Evolutionary conservation across 148 eudicot genomes (phyloP), one percentile per base, ranked within the genome.

Genomic region (Talinum fruticosum): DNA sequence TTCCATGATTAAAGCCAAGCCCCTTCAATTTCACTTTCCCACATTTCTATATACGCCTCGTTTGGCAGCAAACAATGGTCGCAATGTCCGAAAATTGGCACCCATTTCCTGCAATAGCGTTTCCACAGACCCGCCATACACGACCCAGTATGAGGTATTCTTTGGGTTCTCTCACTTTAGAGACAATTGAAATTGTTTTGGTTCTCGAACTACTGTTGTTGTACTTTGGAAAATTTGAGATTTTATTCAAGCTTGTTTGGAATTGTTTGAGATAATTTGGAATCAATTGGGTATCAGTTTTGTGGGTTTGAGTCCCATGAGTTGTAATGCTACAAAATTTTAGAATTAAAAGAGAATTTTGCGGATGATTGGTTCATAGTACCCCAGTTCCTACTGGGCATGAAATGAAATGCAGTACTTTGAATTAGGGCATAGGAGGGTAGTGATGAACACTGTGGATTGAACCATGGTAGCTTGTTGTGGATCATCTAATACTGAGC

Each of bases 61-160:
- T 71, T 73, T 79, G 66, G 53, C 75, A 6, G 16, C 85, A 2
- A 59, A 29, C 78, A 73, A 59, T 78, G 71, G 76, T 37, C n/a
- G 74, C 51, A 35, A 12, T 19, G 34, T 44, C 69, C 38, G 37
- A 47, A 76, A 64, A 75, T 64, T 49, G 78, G 24, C 47, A 41
- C 84, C 74, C 69, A n/a, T 87, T 54, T 67, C 64, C 33, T 89
- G 97, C 80, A 72, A 75, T 74, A 69, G 79, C 79, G 75, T 78
- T 26, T 85, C 90, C 49, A 76, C 84, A 62, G 68, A 79, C 38
- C 83, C 91, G 57, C 78, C 90, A 12, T 62, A 75, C 83, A 89
- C 86, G 65, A 89, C 90, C 69, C 88, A 91, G 54, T 93, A 89
- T 65, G 97, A 93, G 95, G 97, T 90, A 85, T 4, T 47, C 24